Evolutionary conservation across 2,329 filamentous ascomycete species (phyloP), one percentile per base, ranked within the genome.

Genomic region (Colletotrichum sp.): DNA sequence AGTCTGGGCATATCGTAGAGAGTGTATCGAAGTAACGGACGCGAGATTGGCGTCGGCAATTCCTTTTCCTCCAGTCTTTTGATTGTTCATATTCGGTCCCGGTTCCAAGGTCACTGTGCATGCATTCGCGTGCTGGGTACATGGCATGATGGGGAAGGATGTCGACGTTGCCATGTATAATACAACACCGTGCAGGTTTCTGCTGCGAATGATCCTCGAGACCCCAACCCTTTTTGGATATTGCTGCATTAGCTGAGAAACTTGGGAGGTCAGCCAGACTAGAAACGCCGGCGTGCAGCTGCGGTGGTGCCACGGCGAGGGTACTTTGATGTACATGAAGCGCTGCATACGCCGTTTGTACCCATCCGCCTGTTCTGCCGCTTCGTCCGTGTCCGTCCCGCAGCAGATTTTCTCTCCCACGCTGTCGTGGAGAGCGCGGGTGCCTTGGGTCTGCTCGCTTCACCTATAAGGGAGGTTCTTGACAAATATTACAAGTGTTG

Each of bases 241-340:
- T 39, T 62, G 15, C 28, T 76, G 74, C 74, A 76, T 76, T 74
- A 76, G 74, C 43, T 52, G 25, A 60, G 60, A 58, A 68, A 73
- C 48, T 34, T 30, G 70, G 64, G 65, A 69, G 64, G 64, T 66
- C 74, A 74, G 70, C 64, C 39, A 73, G 56, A 58, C 74, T 76
- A 18, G 34, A 69, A 66, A 65, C 27, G 43, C 69, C 32, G 43
- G 32, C 70, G 36, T 74, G 70, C 70, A 76, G 74, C 62, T 48
- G 34, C 28, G 58, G 28, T 73, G 43, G 65, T 76, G 36, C 70
- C 74, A 69, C 36, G 70, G 64, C 16, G 34, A 65, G 25, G 43
- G 65, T 74, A 76, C 67, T 66, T 61, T 22, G 22, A 66, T 60
- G 74, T 66, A 74, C 70, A 55, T 66, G 32, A 39, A 64, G 48